Percentiles rank a stretch among this genome's conserved stretches.
phyloP scores from a whole-genome alignment of 176 grass and related monocot species.

The Oryza coarctata region DNA sequence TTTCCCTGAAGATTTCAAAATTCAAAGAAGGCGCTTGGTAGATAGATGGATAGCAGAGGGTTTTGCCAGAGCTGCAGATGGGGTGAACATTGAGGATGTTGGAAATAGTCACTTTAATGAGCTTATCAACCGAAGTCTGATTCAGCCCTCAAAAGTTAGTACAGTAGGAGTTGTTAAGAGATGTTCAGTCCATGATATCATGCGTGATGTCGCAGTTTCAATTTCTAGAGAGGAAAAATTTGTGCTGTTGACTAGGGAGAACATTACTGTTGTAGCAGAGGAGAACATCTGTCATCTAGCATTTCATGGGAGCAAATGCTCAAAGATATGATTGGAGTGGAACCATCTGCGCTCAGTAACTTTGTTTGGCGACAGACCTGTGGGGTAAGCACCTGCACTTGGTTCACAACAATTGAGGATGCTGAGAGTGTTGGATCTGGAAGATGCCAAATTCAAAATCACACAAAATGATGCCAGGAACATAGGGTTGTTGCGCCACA shows the following conservation, averaged over 20 bases:
- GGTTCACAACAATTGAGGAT: background rate
- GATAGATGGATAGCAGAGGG: constrained; percentile 35
- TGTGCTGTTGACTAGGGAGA: background rate
- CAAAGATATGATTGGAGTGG: background rate
- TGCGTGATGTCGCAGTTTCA: background rate
- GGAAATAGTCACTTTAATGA: constrained; percentile 15
- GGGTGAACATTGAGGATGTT: background rate
- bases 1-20: constrained; percentile 32
- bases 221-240: constrained; percentile 17
- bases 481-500: background rate
- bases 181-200: constrained; percentile 22
- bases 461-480: background rate
- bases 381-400: background rate
- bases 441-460: background rate
- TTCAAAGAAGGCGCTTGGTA: background rate
- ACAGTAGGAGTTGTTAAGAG: background rate
- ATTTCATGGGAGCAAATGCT: background rate
- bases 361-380: too few relatives aligned
- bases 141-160: constrained; percentile 5
- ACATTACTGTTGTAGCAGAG: background rate
- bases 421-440: background rate
- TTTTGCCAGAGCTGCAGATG: background rate
- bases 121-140: constrained; percentile 26
- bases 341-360: background rate
- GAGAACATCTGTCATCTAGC: background rate